These are phyloP conservation scores for Proliferodiscus dingleyae DNA, from an alignment of 2,329 filamentous ascomycete species.

Conservation along the genomic window DNA sequence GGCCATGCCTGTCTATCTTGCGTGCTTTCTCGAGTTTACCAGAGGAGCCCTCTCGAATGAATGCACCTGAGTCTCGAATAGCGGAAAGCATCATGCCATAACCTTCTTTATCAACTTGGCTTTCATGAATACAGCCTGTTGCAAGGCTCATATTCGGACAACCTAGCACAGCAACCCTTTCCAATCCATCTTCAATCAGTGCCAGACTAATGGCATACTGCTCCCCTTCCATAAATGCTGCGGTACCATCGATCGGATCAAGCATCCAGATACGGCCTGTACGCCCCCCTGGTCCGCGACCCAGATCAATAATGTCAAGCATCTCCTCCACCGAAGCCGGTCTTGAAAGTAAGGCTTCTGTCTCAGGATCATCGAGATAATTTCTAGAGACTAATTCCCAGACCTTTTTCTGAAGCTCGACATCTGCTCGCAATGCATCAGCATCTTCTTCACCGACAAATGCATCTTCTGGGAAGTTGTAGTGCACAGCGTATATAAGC, in stretches of 20 bases:
- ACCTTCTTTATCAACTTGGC: constrained; percentile 36
- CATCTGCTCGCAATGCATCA: constrained; percentile 45
- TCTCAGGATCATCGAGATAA: constrained; percentile 33
- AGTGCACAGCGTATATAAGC: constrained; percentile 51
- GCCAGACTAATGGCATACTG: constrained; percentile 60
- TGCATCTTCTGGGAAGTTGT: constrained; percentile 48
- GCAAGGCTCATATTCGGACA: constrained; percentile 54
- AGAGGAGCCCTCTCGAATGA: constrained; percentile 35
- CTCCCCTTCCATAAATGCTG: constrained; percentile 54
- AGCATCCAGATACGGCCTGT: constrained; percentile 53
- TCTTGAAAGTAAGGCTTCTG: constrained; percentile 33
- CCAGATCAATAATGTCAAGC: constrained; percentile 57
- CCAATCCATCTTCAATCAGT: constrained; percentile 51
- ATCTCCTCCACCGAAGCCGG: constrained; percentile 49
- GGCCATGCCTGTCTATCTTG: constrained; percentile 26
- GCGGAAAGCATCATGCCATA: constrained; percentile 47
- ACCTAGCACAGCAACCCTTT: constrained; percentile 55
- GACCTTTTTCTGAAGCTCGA: constrained; percentile 45
- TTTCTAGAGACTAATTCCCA: constrained; percentile 47
- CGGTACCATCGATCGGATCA: constrained; percentile 62
- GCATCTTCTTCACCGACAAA: constrained; percentile 60
- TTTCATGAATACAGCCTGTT: constrained; percentile 32
- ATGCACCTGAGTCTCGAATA: constrained; percentile 39
- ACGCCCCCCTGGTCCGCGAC: constrained; percentile 39
- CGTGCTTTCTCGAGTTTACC: constrained; percentile 30